Base-by-base conservation (phyloP, 1,139 yeast species). In the Taphrina communis region DNA sequence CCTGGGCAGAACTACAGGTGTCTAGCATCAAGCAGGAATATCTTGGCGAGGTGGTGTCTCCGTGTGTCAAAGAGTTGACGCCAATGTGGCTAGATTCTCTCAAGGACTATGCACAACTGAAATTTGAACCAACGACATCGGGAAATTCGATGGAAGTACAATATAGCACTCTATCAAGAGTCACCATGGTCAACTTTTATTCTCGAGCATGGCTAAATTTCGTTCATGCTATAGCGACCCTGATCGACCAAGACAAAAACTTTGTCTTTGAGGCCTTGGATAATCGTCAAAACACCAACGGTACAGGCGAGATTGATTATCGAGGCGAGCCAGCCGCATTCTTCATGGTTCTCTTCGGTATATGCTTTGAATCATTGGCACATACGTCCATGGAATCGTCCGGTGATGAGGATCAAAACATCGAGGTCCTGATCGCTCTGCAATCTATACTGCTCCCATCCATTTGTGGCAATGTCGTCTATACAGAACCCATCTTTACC, bases 1-100 rank as follows among this genome's bases (percentile, higher is more conserved):
- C 97, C 48, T 94, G 99, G 98, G 97, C 98, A 0, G 84, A 87
- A 65, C 79, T 94, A 65, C 86, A 86, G 69, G 84, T 89, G 44
- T 81, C 85, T 39, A 74, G 80, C 44, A 71, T 70, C 25, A 78
- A 76, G 6, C 73, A 76, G 71, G 78, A 76, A n/a, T 80, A 80
- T 65, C 77, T 81, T 44, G 72, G 74, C 2, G 82, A 79, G 46
- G 83, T 89, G 14, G 81, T 89, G n/a, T 78, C 81, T 25, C 86
- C 86, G 39, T 88, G 90, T 74, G 82, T 87, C 65, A 82, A 81
- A 0, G 78, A 85, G 44, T 81, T 94, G 70, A 84, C 86, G 0
- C 89, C 96, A 0, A 79, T 91, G 69, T 94, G 98, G 98, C 84
- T 90, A 14, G 80, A 88, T 12, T 83, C 89, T 0, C 77, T 94